Percentiles rank a stretch among this genome's conserved stretches.
Evolutionary conservation across 2,329 filamentous ascomycete genomes (phyloP).

Genomic region (Fusarium chaquense): DNA sequence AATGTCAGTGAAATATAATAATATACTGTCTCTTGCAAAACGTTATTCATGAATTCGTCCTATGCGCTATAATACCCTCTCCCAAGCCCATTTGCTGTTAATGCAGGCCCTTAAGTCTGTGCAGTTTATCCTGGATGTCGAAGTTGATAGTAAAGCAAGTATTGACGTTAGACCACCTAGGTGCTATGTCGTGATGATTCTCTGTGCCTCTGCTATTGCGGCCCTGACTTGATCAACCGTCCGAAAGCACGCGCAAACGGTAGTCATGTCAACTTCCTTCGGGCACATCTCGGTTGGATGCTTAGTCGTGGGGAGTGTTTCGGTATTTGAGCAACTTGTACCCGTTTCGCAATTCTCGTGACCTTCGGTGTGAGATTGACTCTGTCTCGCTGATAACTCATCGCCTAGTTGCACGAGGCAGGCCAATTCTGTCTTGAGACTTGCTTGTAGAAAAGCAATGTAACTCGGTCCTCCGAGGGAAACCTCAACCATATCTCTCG

Average conservation of each 20-base stretch:
- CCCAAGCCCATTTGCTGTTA: no score
- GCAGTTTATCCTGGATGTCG: no score
- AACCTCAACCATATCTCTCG: slow-evolving; percentile 6
- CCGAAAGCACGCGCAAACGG: slow-evolving; percentile 26
- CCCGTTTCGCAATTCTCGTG: slow-evolving; percentile 33
- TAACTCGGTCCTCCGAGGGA: slow-evolving; percentile 3
- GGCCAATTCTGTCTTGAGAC: background rate
- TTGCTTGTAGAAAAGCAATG: background rate
- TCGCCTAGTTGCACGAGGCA: slow-evolving; percentile 14
- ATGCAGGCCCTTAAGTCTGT: no score
- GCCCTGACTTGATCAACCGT: slow-evolving; percentile 28
- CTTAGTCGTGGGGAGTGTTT: slow-evolving; percentile 9
- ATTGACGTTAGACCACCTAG: no score
- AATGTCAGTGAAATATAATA: no score
- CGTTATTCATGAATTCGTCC: no score
- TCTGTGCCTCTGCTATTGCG: slow-evolving; percentile 11
- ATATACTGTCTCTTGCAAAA: no score
- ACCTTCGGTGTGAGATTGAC: slow-evolving; percentile 24
- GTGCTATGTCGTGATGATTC: slow-evolving; percentile 1
- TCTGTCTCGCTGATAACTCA: slow-evolving; percentile 14
- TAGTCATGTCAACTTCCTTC: slow-evolving; percentile 32
- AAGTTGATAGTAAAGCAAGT: no score
- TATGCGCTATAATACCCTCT: no score
- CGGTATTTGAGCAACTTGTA: slow-evolving; percentile 28
- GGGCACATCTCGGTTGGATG: slow-evolving; percentile 30